phyloP scores from a whole-genome alignment of 768 basidiomycete genomes.

The Kwoniella botswanensis region DNA sequence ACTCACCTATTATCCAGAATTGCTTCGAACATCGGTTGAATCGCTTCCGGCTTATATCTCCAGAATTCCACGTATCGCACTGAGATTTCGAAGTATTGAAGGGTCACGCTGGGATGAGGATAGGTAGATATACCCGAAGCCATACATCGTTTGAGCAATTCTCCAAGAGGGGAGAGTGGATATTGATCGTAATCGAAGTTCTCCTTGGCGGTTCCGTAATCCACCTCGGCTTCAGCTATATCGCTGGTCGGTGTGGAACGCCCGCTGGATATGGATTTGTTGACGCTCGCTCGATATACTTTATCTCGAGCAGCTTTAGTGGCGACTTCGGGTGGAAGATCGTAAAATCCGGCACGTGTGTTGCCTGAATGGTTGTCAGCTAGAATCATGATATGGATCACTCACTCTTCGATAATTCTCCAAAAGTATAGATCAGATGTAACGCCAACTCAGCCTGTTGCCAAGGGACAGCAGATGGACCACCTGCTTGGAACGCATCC shows the following conservation, averaged over 20 bases:
- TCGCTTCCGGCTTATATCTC: conserved; percentile 86
- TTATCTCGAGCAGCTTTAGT: conserved; percentile 59
- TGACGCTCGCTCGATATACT: conserved; percentile 44
- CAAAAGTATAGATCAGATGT: conserved; percentile 92
- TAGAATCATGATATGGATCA: conserved; percentile 10
- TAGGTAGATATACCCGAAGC: conserved; percentile 79
- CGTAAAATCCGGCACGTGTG: conserved; percentile 84
- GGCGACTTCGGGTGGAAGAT: conserved; percentile 70
- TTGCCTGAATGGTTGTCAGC: conserved; percentile 61
- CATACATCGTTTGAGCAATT: conserved; percentile 82
- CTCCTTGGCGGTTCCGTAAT: conserved; percentile 20
- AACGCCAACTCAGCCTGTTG: conserved; percentile 89
- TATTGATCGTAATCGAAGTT: conserved; percentile 61
- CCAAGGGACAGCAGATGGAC: conserved; percentile 75
- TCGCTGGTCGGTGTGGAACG: conserved; percentile 37
- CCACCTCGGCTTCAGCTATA: conserved; percentile 20
- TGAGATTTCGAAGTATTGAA: conserved; percentile 91
- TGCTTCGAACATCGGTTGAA: conserved; percentile 82
- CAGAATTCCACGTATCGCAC: conserved; percentile 97
- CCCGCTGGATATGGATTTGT: conserved; percentile 39
- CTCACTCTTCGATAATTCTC: conserved; percentile 83
- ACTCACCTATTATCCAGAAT: conserved; percentile 82
- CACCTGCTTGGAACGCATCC: conserved; percentile 65
- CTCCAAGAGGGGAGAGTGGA: conserved; percentile 86
- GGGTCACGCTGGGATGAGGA: conserved; percentile 79